A percentile compares a stretch with the other conserved stretches of the same genome.
Evolutionary conservation across 768 basidiomycete genomes (phyloP).

Genomic region (Auricularia sp.): DNA sequence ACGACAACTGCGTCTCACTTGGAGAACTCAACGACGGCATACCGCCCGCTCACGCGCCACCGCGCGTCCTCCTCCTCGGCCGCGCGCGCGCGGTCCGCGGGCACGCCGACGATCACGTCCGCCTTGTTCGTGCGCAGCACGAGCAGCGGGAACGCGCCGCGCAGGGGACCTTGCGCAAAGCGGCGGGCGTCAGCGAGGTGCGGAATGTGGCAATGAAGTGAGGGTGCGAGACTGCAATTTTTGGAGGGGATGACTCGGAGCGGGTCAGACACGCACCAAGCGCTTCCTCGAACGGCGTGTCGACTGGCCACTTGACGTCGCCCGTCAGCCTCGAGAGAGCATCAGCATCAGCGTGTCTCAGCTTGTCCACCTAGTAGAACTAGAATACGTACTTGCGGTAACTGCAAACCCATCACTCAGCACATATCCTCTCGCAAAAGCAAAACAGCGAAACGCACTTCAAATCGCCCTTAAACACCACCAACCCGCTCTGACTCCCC

Average conservation of each 20-base stretch:
- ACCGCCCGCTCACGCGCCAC: slow-evolving; percentile 80
- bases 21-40: slow-evolving; percentile 15
- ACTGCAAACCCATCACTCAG: slow-evolving; percentile 22
- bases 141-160: slow-evolving; percentile 68
- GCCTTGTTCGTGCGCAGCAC: slow-evolving; percentile 92
- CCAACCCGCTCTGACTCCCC: slow-evolving; percentile 42
- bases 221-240: too few relatives aligned
- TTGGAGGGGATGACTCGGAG: too few relatives aligned
- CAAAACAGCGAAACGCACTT: slow-evolving; percentile 49
- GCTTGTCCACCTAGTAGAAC: too few relatives aligned
- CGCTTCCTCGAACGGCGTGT: slow-evolving; percentile 62
- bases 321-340: slow-evolving; percentile 56
- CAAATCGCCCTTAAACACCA: slow-evolving; percentile 88
- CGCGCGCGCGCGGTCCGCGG: slow-evolving; percentile 54
- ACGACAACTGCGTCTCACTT: too few relatives aligned
- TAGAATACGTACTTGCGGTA: slow-evolving; percentile 35
- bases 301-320: slow-evolving; percentile 79
- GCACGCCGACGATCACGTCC: slow-evolving; percentile 81
- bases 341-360: too few relatives aligned
- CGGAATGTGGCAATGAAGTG: background rate
- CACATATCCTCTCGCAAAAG: slow-evolving; percentile 1
- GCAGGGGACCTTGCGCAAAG: slow-evolving; percentile 49
- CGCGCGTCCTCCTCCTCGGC: slow-evolving; percentile 49
- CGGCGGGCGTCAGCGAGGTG: slow-evolving; percentile 1
- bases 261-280: slow-evolving; percentile 37